Evolutionary conservation across 352 stramenopile species (phyloP).

Genomic region (Phytophthora capsici): DNA sequence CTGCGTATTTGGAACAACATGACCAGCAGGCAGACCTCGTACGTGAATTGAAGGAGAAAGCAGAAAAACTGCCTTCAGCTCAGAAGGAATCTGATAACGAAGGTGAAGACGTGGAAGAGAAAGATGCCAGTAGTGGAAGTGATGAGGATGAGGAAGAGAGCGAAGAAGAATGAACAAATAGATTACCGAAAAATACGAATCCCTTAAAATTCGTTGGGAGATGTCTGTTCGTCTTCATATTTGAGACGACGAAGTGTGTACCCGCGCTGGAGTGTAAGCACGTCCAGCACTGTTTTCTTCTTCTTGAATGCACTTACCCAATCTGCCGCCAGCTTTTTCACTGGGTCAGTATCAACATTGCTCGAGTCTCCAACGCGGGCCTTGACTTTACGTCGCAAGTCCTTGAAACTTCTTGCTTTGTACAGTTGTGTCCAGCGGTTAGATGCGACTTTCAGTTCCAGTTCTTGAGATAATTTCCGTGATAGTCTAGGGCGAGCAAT

Average conservation of each 20-base stretch:
- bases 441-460: constrained; percentile 50
- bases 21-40: constrained; percentile 18
- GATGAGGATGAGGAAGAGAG: constrained; percentile 20
- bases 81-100: not conserved
- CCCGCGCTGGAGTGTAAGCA: constrained; percentile 46
- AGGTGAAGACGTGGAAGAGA: constrained; percentile 11
- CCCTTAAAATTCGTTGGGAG: constrained; percentile 6
- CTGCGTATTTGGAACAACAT: constrained; percentile 46
- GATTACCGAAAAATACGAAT: constrained; percentile 28
- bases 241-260: constrained; percentile 51
- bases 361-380: not conserved
- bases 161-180: constrained; percentile 32
- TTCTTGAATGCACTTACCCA: constrained; percentile 55
- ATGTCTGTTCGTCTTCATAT: constrained; percentile 27
- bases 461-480: constrained; percentile 18
- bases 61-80: constrained; percentile 8
- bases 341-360: not conserved
- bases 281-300: constrained; percentile 49
- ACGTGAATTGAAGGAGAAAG: constrained; percentile 32
- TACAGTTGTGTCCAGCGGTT: constrained; percentile 70
- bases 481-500: not conserved
- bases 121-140: not conserved
- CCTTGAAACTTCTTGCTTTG: constrained; percentile 44
- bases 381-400: constrained; percentile 48
- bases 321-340: constrained; percentile 33